phyloP scores from a whole-genome alignment of 106 monocot species.

The Triglochin maritima region DNA sequence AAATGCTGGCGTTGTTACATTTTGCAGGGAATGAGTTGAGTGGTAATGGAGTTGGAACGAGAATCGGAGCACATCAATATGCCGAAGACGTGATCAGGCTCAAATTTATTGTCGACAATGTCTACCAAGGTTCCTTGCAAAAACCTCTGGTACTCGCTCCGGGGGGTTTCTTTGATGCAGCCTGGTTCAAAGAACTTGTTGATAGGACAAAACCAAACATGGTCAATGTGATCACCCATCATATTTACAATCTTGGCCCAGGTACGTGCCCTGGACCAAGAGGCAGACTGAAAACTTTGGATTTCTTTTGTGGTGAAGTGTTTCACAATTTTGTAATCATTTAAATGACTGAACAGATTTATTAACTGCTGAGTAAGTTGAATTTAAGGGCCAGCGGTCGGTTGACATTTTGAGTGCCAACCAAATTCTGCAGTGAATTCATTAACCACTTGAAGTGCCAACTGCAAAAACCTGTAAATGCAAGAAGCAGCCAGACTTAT shows the following conservation, averaged over 20 bases:
- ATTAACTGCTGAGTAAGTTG: not conserved
- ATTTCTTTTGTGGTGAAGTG: not conserved
- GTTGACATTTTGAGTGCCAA: too few species aligned
- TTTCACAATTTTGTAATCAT: not conserved
- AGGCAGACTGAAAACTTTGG: not conserved
- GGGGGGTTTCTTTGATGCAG: conserved; percentile 57
- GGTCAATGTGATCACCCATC: conserved; percentile 80
- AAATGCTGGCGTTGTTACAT: not conserved
- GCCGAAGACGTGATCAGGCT: conserved; percentile 52
- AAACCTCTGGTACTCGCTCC: conserved; percentile 74
- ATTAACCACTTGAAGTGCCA: too few species aligned
- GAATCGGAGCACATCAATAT: conserved; percentile 56
- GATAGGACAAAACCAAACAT: conserved; percentile 46
- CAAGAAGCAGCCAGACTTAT: too few species aligned
- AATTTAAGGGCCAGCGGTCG: not conserved
- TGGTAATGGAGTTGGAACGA: conserved; percentile 66
- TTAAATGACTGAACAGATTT: not conserved
- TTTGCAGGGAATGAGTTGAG: conserved; percentile 81
- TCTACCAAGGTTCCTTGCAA: conserved; percentile 27
- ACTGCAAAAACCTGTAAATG: too few species aligned
- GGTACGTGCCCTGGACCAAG: conserved; percentile 22
- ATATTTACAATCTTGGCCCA: conserved; percentile 92
- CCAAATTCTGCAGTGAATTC: too few species aligned
- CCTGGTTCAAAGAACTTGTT: conserved; percentile 58
- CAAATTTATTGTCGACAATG: conserved; percentile 37